Base-by-base conservation (phyloP, 306 rosid species). In the Inga laurina region DNA sequence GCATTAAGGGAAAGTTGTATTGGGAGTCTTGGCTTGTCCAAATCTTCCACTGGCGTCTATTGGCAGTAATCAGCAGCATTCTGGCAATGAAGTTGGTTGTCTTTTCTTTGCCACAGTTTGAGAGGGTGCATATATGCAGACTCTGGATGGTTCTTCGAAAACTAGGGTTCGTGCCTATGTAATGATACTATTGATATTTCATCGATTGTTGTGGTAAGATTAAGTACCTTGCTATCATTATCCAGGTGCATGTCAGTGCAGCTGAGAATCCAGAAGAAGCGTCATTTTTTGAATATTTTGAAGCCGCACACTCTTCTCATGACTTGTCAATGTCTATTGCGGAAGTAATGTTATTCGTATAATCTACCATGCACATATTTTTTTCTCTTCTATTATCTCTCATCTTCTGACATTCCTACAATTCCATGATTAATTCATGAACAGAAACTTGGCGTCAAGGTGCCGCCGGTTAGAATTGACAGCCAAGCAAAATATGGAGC, bases 21-120 rank as follows among this genome's bases (percentile, higher is more conserved):
- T 93, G 91, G 98, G 98, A 32, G 93, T 91, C 68, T 88, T 93
- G 85, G 98, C 98, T 71, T 93, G 98, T 84, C 98, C 98, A 74
- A 95, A 95, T 86, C 99, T 93, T 85, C 96, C 98, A 66, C 79
- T 90, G 83, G 65, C 83, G 18, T 85, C 96, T 83, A 89, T 93
- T 85, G 86, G 87, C 46, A 9, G 71, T 76, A 82, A 81, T 69
- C 88, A 56, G 78, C 86, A 81, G 76, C 88, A 83, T 82, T 89
- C 89, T 45, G 61, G 83, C 73, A 86, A 81, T 82, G 91, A 86
- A 74, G 82, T 83, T 56, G 98, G 98, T 61, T 93, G 98, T 75
- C 94, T 96, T 85, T 96, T 96, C 92, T 96, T 87, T 84, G 93
- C 98, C 57, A 87, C 87, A 88, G 80, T 90, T 81, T 94, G 98